Conservation (phyloP, 2,329 filamentous ascomycete species). For the Aspergillus brunneoviolaceus region DNA sequence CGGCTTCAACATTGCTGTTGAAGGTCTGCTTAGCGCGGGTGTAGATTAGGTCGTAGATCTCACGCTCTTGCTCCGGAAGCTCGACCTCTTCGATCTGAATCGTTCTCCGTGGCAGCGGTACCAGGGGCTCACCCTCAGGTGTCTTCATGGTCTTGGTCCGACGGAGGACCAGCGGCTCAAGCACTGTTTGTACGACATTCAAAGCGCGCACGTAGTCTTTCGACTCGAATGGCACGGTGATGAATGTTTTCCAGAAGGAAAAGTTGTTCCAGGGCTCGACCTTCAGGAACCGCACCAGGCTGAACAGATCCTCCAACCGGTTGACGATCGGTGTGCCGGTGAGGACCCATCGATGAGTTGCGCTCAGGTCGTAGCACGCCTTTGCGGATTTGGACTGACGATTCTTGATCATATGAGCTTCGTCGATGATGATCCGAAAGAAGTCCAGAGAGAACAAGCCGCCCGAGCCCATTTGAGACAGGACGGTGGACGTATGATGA, state of each 20-base stretch:
- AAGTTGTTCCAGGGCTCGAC: conserved; percentile 99
- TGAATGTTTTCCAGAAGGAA: conserved; percentile 98
- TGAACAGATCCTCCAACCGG: conserved; percentile 90
- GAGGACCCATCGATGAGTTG: conserved; percentile 85
- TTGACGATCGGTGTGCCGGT: conserved; percentile 98
- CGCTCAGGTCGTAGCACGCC: conserved; percentile 86
- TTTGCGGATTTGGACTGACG: conserved; percentile 88
- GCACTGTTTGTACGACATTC: conserved; percentile 93
- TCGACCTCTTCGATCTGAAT: conserved; percentile 87
- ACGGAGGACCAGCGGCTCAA: conserved; percentile 92
- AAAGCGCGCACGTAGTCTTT: conserved; percentile 91
- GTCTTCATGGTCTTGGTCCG: conserved; percentile 99
- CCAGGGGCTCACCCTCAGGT: conserved; percentile 76
- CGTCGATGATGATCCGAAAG: conserved; percentile 92
- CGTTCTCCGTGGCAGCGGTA: conserved; percentile 75
- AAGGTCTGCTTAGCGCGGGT: conserved; percentile 80
- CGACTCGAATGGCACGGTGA: conserved; percentile 94
- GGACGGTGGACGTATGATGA: conserved; percentile 55
- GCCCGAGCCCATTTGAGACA: conserved; percentile 53
- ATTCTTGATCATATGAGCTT: conserved; percentile 91
- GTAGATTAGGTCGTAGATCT: conserved; percentile 91
- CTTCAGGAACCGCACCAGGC: conserved; percentile 83
- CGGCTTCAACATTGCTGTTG: conserved; percentile 81
- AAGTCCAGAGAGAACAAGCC: conserved; percentile 92
- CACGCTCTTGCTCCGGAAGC: conserved; percentile 77